phyloP scores from a whole-genome alignment of 1,139 yeast genomes.

The Lodderomyces parapsilosis region DNA sequence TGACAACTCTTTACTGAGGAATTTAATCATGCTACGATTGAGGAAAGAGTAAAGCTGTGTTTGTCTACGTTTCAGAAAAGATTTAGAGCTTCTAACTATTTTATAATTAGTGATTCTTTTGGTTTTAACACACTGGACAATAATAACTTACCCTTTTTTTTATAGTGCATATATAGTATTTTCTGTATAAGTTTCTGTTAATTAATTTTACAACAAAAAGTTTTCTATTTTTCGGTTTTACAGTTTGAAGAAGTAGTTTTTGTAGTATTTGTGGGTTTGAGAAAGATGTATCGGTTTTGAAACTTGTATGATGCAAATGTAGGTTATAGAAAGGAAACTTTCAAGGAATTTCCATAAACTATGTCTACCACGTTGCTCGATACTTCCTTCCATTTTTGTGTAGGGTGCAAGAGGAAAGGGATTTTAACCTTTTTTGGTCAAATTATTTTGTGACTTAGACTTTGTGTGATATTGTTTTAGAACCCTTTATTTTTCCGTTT shows the following conservation, averaged over 20 bases:
- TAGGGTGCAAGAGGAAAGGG: too few species aligned
- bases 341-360: too few species aligned
- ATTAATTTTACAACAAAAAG: not conserved
- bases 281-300: not conserved
- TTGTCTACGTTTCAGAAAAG: too few species aligned
- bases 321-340: not conserved
- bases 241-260: not conserved
- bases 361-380: too few species aligned
- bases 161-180: not conserved
- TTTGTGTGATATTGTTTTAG: not conserved
- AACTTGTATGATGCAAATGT: too few species aligned
- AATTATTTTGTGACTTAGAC: not conserved
- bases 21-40: not conserved
- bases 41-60: too few species aligned
- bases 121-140: not conserved
- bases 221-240: not conserved
- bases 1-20: too few species aligned
- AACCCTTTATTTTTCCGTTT: not conserved
- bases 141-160: not conserved
- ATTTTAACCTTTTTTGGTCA: not conserved
- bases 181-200: conserved; percentile 1
- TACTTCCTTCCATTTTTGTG: too few species aligned
- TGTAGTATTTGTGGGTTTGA: not conserved
- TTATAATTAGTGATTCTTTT: not conserved
- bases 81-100: not conserved